A percentile compares a stretch with the other conserved stretches of the same genome.
Evolutionary conservation across 768 basidiomycete species (phyloP).

Genomic region (Amanita inopinata): DNA sequence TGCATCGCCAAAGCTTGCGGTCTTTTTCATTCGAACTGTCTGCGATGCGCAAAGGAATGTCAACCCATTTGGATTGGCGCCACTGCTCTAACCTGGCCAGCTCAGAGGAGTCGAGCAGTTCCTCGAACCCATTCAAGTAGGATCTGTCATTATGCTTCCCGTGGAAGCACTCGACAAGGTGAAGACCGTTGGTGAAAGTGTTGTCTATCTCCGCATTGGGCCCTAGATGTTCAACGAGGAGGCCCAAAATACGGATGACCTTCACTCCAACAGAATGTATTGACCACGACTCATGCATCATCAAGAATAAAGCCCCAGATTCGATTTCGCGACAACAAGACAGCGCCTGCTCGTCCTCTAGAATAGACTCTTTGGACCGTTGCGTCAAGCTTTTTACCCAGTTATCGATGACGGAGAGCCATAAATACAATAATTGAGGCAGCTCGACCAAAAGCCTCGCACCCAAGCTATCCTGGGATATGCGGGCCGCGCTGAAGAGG

Average conservation of each 20-base stretch:
- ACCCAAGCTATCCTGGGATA: constrained; percentile 55
- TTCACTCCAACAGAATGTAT: constrained; percentile 56
- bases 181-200: constrained; percentile 20
- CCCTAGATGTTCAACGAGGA: constrained; percentile 35
- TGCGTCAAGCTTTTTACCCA: constrained; percentile 49
- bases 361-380: constrained; percentile 26
- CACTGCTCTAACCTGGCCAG: constrained; percentile 56
- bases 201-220: constrained; percentile 19
- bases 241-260: constrained; percentile 48
- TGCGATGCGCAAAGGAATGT: constrained; percentile 56
- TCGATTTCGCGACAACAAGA: constrained; percentile 53
- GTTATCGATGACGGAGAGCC: constrained; percentile 60
- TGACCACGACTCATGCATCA: constrained; percentile 42
- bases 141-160: constrained; percentile 33
- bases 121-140: constrained; percentile 54
- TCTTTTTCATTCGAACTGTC: constrained; percentile 64
- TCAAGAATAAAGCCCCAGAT: constrained; percentile 64
- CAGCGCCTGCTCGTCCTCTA: constrained; percentile 32
- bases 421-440: constrained; percentile 55
- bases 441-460: constrained; percentile 59
- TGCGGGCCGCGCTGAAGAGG: constrained; percentile 59
- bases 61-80: constrained; percentile 44
- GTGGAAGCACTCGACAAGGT: constrained; percentile 45
- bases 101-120: constrained; percentile 54
- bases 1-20: constrained; percentile 62